These are phyloP conservation scores for Aspergillus biplanus DNA, from an alignment of 495 filamentous ascomycete species.

Conservation along the genomic window DNA sequence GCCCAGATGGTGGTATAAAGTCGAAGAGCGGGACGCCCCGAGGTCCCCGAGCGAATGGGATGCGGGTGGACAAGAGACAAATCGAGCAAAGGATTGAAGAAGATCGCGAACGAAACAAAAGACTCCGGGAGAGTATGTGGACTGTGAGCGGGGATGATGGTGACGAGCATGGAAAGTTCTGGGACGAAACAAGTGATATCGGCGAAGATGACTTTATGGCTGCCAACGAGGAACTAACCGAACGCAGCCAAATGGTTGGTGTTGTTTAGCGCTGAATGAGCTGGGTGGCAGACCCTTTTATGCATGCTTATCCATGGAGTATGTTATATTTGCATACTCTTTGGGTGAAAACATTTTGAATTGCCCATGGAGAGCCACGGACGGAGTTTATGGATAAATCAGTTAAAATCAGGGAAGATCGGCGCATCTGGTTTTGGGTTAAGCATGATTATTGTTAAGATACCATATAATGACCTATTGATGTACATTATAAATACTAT, in stretches of 20 bases:
- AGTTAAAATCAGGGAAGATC: background rate
- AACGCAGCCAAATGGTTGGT: conserved; percentile 47
- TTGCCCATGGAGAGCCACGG: background rate
- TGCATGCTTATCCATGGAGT: background rate
- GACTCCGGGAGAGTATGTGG: conserved; percentile 88
- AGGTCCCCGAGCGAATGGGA: conserved; percentile 37
- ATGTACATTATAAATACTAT: too few relatives aligned
- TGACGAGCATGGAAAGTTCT: conserved; percentile 70
- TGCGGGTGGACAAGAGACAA: conserved; percentile 77
- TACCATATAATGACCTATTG: too few relatives aligned
- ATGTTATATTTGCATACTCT: background rate
- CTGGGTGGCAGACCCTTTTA: background rate
- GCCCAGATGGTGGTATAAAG: conserved; percentile 28
- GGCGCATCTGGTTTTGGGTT: conserved; percentile 1
- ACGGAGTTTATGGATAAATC: background rate
- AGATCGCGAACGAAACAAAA: conserved; percentile 92
- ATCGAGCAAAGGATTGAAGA: conserved; percentile 97
- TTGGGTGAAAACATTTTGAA: background rate
- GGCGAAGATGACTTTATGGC: conserved; percentile 81
- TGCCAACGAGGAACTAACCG: conserved; percentile 71
- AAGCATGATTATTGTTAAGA: too few relatives aligned
- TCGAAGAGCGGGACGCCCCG: conserved; percentile 38
- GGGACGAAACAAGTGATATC: conserved; percentile 79
- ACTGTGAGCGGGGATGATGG: conserved; percentile 63
- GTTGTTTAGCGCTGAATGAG: conserved; percentile 9